Evolutionary conservation across 2,329 filamentous ascomycete species (phyloP).

Genomic region (Clonostachys chloroleuca): DNA sequence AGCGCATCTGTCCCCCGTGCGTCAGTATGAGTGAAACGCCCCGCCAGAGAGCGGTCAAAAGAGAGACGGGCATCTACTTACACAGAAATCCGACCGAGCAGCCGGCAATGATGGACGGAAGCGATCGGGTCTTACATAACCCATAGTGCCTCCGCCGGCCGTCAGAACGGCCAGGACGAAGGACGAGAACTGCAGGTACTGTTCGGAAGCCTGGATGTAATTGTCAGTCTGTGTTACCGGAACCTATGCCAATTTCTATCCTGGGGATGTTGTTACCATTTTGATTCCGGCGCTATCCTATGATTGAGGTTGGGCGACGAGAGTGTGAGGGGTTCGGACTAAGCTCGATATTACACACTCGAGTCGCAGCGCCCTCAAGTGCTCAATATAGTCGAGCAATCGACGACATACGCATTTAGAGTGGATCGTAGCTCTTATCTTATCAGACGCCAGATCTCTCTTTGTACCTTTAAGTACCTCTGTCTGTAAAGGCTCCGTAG

Average conservation of each 20-base stretch:
- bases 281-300: too few species aligned
- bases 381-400: too few species aligned
- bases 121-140: slow-evolving; percentile 79
- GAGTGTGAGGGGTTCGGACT: too few species aligned
- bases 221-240: too few species aligned
- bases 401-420: neutral
- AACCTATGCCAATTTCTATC: too few species aligned
- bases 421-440: too few species aligned
- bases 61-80: slow-evolving; percentile 19
- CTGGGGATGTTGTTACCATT: too few species aligned
- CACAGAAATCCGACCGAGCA: slow-evolving; percentile 70
- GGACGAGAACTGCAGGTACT: slow-evolving; percentile 49
- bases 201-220: too few species aligned
- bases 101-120: slow-evolving; percentile 84
- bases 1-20: slow-evolving; percentile 55
- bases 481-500: too few species aligned
- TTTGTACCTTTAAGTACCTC: too few species aligned
- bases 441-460: too few species aligned
- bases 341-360: neutral
- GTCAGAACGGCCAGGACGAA: slow-evolving; percentile 78
- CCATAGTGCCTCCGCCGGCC: slow-evolving; percentile 80
- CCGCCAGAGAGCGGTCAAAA: neutral
- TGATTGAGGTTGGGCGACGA: too few species aligned
- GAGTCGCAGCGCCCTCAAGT: neutral
- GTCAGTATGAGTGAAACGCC: neutral